phyloP scores from a whole-genome alignment of 1,284 basidiomycete genomes.

The Naganishia cerealis region DNA sequence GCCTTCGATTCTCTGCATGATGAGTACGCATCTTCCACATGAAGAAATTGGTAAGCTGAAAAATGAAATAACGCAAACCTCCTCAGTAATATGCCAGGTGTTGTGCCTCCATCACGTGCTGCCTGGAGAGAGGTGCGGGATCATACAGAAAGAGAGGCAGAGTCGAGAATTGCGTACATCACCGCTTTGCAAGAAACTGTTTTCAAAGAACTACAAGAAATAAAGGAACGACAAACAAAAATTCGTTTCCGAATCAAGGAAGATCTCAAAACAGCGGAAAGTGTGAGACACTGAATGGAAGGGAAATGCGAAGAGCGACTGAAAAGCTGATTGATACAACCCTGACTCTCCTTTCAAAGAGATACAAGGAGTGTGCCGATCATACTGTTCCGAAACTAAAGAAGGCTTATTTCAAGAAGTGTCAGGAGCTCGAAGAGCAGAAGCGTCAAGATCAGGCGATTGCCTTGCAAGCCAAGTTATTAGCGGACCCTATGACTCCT shows the following conservation, averaged over 20 bases:
- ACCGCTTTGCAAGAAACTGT: constrained; percentile 69
- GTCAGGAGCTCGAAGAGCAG: constrained; percentile 69
- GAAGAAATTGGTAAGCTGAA: background rate
- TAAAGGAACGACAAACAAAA: constrained; percentile 83
- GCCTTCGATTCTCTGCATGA: constrained; percentile 60
- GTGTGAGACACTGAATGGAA: constrained; percentile 36
- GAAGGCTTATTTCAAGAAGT: constrained; percentile 72
- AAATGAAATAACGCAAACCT: background rate
- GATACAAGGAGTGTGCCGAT: constrained; percentile 77
- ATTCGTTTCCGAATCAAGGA: constrained; percentile 85
- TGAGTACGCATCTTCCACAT: constrained; percentile 44
- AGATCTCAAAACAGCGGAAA: constrained; percentile 72
- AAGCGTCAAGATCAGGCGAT: constrained; percentile 52
- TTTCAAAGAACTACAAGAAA: constrained; percentile 63
- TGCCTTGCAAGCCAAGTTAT: constrained; percentile 50
- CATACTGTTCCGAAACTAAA: constrained; percentile 73
- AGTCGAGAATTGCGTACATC: constrained; percentile 73
- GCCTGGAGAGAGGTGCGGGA: constrained; percentile 82
- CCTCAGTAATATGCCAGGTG: constrained; percentile 48
- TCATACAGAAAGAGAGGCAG: constrained; percentile 78
- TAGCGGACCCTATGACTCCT: constrained; percentile 43
- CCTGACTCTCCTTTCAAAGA: constrained; percentile 41
- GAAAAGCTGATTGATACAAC: background rate
- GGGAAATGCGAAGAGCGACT: background rate
- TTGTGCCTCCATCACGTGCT: constrained; percentile 62